Base-by-base conservation (phyloP, 768 basidiomycete species). In the Boletus subparvulus region DNA sequence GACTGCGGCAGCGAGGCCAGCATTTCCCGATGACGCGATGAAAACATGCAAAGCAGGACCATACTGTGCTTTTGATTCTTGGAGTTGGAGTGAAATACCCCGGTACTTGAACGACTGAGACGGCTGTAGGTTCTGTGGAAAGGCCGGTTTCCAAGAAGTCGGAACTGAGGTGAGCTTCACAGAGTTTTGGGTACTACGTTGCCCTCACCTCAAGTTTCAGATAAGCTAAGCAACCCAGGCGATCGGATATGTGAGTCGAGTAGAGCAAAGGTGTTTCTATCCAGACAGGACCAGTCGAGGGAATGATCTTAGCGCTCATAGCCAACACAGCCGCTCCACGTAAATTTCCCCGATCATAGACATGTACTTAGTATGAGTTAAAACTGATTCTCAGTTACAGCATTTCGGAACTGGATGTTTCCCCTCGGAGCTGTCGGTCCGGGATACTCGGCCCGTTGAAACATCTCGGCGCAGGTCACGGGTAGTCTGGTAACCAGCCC, bases 1-100 rank as follows among this genome's bases (percentile, higher is more conserved):
- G 58, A 81, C 80, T 16, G 88, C 88, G 0, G 82, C 80, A 13
- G 88, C 90, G 14, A 90, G 73, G 1, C 84, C 89, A n/a, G 87
- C 90, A 65, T 92, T 91, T n/a, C 90, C 90, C 6, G 86, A 81
- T 0, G 90, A 92, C 0, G 90, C 88, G 49, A 85, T 82, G 42
- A 90, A 74, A 42, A 85, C 73, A 67, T 89, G 90, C 6, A 84
- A 75, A 30, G 68, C 65, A 13, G 77, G 66, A 0, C 90, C 89
- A 50, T 81, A 75, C 19, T 66, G 71, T 55, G 77, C 73, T 51
- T 78, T 77, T 19, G 80, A 80, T 32, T 77, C 74, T 61, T 82
- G 79, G 3, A 82, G 75, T 61, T 87, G 86, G 56, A 78, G 76
- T 19, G 87, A 86, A 35, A 90, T 77, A 6, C 88, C 88, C 21